phyloP scores from a whole-genome alignment of 306 rosid species.

The Glycyrrhiza uralensis region DNA sequence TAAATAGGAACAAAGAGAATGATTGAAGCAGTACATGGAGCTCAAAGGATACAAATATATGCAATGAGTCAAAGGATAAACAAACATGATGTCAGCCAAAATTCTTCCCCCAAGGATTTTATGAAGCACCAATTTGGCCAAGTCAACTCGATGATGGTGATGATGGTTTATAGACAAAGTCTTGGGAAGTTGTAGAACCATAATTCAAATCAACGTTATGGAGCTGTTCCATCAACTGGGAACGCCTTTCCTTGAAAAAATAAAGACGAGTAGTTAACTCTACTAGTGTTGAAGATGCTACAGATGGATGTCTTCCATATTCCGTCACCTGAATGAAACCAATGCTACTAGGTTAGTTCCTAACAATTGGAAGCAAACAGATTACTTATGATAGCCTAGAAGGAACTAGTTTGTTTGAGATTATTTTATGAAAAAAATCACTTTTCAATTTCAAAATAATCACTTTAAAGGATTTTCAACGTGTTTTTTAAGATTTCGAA shows the following conservation, averaged over 20 bases:
- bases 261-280: conserved; percentile 94
- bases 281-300: conserved; percentile 85
- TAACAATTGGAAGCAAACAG: neutral
- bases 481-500: too few relatives aligned
- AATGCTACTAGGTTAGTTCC: conserved; percentile 20
- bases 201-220: conserved; percentile 95
- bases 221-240: conserved; percentile 97
- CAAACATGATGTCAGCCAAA: conserved; percentile 48
- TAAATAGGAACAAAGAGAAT: conserved; percentile 30
- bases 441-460: too few relatives aligned
- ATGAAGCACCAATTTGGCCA: conserved; percentile 38
- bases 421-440: too few relatives aligned
- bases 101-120: conserved; percentile 38
- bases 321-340: conserved; percentile 56
- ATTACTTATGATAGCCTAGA: neutral
- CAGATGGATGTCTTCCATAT: conserved; percentile 68
- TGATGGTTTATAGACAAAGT: conserved; percentile 69
- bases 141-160: conserved; percentile 84
- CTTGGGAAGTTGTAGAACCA: conserved; percentile 72
- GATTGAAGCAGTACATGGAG: conserved; percentile 34
- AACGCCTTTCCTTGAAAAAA: conserved; percentile 98
- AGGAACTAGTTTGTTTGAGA: too few relatives aligned
- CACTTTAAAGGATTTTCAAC: too few relatives aligned
- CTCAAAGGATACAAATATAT: conserved; percentile 46
- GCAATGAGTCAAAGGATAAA: conserved; percentile 62